Evolutionary conservation across 345 rosid genomes (phyloP).

Genomic region (Camelina laxa): DNA sequence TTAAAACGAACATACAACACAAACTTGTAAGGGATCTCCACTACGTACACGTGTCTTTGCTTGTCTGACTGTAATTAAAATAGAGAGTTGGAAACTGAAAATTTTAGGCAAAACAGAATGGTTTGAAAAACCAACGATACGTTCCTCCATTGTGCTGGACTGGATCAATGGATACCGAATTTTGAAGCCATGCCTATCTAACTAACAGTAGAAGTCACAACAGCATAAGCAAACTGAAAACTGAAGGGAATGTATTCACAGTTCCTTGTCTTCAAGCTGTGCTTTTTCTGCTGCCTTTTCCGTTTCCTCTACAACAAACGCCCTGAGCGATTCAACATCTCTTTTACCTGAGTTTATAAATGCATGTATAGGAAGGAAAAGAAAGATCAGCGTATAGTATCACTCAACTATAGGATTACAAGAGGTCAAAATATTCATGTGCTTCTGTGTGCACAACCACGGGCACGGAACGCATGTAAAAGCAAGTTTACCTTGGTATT

Average conservation of each 20-base stretch:
- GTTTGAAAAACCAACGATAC: conserved; percentile 1
- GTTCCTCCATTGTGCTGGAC: not conserved
- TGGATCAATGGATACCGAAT: no score
- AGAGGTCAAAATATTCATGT: not conserved
- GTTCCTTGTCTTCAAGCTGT: conserved; percentile 65
- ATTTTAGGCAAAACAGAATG: conserved; percentile 1
- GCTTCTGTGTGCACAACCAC: no score
- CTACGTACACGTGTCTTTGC: not conserved
- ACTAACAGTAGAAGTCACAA: conserved; percentile 7
- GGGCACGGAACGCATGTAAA: no score
- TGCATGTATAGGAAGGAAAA: not conserved
- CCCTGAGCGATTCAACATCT: conserved; percentile 73
- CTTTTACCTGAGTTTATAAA: conserved; percentile 60
- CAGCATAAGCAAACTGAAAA: conserved; percentile 8
- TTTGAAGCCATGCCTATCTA: conserved; percentile 35
- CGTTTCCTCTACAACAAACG: conserved; percentile 80
- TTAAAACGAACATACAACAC: conserved; percentile 9
- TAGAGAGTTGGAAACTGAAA: not conserved
- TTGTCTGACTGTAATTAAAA: not conserved
- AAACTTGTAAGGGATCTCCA: not conserved
- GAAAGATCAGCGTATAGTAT: not conserved
- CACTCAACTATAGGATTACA: not conserved
- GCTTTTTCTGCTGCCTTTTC: conserved; percentile 86
- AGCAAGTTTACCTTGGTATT: conserved; percentile 73
- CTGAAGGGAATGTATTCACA: conserved; percentile 49